Conservation (phyloP, 2,329 filamentous ascomycete species). For the Verticillium longisporum region DNA sequence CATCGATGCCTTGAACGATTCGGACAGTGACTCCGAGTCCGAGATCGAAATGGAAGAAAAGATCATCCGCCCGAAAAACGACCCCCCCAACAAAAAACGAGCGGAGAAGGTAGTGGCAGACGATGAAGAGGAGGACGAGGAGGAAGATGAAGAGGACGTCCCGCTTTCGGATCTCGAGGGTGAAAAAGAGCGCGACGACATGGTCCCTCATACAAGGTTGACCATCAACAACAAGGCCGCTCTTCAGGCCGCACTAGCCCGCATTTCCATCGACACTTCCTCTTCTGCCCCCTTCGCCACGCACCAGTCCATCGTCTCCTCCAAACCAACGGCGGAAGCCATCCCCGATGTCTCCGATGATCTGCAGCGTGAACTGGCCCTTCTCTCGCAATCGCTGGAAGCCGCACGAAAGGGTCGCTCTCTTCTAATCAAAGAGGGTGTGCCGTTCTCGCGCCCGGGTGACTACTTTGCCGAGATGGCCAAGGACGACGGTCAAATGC, state of each 20-base stretch:
- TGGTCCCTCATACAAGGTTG: constrained; percentile 83
- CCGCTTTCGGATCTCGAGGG: constrained; percentile 83
- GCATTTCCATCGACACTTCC: constrained; percentile 64
- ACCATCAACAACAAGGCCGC: constrained; percentile 97
- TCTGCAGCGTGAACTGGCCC: constrained; percentile 82
- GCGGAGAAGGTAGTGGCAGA: constrained; percentile 36
- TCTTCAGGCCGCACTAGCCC: constrained; percentile 71
- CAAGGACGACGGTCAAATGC: constrained; percentile 98
- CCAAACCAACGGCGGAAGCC: constrained; percentile 53
- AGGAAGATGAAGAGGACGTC: constrained; percentile 71
- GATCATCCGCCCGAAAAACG: constrained; percentile 39
- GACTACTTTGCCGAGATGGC: constrained; percentile 99
- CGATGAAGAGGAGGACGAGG: constrained; percentile 45
- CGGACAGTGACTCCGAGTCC: constrained; percentile 57
- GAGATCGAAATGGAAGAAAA: constrained; percentile 73
- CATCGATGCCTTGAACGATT: constrained; percentile 51
- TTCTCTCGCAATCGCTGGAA: constrained; percentile 83
- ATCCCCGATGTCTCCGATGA: constrained; percentile 88
- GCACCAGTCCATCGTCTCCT: constrained; percentile 70
- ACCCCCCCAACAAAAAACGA: constrained; percentile 27
- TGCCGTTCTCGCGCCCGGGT: constrained; percentile 79
- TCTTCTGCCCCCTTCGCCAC: constrained; percentile 70
- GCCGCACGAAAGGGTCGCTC: constrained; percentile 67
- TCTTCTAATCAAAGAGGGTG: constrained; percentile 73
- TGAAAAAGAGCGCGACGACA: constrained; percentile 77